A percentile compares a stretch with the other conserved stretches of the same genome.
phyloP scores from a whole-genome alignment of 2,329 filamentous ascomycete species.

The Neocucurbitaria cava region DNA sequence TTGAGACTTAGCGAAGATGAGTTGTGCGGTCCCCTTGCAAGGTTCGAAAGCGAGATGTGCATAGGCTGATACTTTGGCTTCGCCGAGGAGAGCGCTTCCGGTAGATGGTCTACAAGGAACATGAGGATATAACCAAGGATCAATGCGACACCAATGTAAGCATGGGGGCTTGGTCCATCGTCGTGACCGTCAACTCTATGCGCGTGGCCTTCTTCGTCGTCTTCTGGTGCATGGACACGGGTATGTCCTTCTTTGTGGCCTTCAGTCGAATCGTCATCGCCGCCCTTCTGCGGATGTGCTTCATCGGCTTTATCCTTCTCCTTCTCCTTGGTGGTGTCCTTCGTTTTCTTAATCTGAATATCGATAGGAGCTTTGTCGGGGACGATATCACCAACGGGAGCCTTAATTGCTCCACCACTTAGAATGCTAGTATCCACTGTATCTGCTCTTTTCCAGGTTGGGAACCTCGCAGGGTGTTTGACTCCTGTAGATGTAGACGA shows the following conservation, averaged over 20 bases:
- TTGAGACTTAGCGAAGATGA: constrained; percentile 47
- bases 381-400: constrained; percentile 24
- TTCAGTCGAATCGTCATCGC: constrained; percentile 48
- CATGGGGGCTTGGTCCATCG: constrained; percentile 62
- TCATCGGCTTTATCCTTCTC: constrained; percentile 30
- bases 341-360: constrained; percentile 25
- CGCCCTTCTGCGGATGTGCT: constrained; percentile 42
- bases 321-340: constrained; percentile 33
- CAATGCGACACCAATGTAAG: constrained; percentile 85
- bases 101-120: constrained; percentile 81
- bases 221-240: constrained; percentile 43
- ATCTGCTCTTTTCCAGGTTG: constrained; percentile 28
- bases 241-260: constrained; percentile 48
- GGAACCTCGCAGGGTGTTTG: constrained; percentile 31
- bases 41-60: constrained; percentile 87
- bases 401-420: constrained; percentile 25
- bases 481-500: constrained; percentile 40
- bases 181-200: constrained; percentile 51
- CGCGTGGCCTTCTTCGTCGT: constrained; percentile 51
- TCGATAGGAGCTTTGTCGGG: constrained; percentile 31
- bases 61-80: constrained; percentile 72
- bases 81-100: constrained; percentile 51
- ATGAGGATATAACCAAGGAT: constrained; percentile 92
- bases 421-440: constrained; percentile 18
- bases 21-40: constrained; percentile 62